A percentile compares a stretch with the other conserved stretches of the same genome.
These are phyloP conservation scores for Fraxinus xanthoxyloides DNA, from an alignment of 305 asterid species.

Conservation along the genomic window DNA sequence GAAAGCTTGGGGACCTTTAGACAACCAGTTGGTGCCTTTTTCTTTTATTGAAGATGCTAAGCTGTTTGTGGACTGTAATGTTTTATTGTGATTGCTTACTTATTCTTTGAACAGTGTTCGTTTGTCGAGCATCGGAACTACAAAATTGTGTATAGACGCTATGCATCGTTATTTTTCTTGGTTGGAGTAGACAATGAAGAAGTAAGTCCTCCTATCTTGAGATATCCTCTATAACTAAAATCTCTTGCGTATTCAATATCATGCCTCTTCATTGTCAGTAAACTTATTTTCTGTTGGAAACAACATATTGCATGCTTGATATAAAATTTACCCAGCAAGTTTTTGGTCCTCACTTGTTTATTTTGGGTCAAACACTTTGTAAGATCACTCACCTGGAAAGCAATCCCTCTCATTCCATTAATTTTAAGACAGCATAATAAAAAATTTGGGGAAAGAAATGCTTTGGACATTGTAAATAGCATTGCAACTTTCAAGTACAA, in stretches of 20 bases:
- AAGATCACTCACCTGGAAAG: background rate
- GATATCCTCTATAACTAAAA: background rate
- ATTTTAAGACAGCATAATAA: background rate
- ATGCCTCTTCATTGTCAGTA: conserved; percentile 12
- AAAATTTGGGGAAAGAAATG: background rate
- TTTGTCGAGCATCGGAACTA: conserved; percentile 95
- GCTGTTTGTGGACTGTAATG: background rate
- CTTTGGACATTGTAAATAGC: background rate
- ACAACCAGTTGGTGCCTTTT: background rate
- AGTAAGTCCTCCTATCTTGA: conserved; percentile 46
- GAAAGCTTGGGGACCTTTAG: background rate
- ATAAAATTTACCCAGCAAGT: background rate
- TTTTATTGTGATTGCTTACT: background rate
- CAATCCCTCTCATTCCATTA: background rate
- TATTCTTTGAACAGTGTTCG: conserved; percentile 68
- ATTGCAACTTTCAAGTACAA: background rate
- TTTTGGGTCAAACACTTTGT: background rate
- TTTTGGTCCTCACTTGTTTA: background rate
- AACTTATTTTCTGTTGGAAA: background rate
- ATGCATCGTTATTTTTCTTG: conserved; percentile 86
- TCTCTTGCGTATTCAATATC: conserved; percentile 9
- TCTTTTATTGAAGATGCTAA: background rate
- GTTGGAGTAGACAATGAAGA: conserved; percentile 99
- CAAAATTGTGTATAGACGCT: conserved; percentile 85
- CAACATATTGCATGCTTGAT: background rate